These are phyloP conservation scores for Curvularia spicifera DNA, from an alignment of 2,329 filamentous ascomycete genomes.

Conservation along the genomic window DNA sequence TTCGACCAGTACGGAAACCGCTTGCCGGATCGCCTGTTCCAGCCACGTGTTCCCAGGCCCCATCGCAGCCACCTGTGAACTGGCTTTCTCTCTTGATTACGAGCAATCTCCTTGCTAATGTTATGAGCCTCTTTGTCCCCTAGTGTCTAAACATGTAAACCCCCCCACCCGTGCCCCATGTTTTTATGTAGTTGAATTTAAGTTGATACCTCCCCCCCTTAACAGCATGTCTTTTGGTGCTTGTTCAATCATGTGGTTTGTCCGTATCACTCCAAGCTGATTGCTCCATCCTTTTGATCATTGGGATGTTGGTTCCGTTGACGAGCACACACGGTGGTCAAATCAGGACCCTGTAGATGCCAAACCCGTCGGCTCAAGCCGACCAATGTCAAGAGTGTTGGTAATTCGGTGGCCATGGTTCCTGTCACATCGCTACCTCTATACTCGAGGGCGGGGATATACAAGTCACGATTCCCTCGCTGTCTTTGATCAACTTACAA, in stretches of 20 bases:
- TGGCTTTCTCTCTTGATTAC: slow-evolving; percentile 13
- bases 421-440: slow-evolving; percentile 8
- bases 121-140: slow-evolving; percentile 18
- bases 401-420: background rate
- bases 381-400: background rate
- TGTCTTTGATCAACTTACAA: background rate
- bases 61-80: slow-evolving; percentile 40
- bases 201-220: slow-evolving; percentile 17
- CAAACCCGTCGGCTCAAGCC: background rate
- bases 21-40: slow-evolving; percentile 40
- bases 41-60: slow-evolving; percentile 31
- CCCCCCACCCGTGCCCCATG: slow-evolving; percentile 8
- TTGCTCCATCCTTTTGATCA: background rate
- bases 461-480: background rate
- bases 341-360: background rate
- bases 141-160: slow-evolving; percentile 12
- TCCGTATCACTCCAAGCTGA: background rate
- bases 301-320: background rate
- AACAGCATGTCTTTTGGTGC: background rate
- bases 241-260: background rate
- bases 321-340: background rate
- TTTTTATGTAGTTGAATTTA: slow-evolving; percentile 21
- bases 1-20: slow-evolving; percentile 47
- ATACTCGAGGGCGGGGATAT: background rate
- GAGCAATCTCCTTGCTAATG: slow-evolving; percentile 14